Evolutionary conservation across 768 basidiomycete genomes (phyloP), one percentile per base, ranked within the genome.

Genomic region (Mycena vulgaris): DNA sequence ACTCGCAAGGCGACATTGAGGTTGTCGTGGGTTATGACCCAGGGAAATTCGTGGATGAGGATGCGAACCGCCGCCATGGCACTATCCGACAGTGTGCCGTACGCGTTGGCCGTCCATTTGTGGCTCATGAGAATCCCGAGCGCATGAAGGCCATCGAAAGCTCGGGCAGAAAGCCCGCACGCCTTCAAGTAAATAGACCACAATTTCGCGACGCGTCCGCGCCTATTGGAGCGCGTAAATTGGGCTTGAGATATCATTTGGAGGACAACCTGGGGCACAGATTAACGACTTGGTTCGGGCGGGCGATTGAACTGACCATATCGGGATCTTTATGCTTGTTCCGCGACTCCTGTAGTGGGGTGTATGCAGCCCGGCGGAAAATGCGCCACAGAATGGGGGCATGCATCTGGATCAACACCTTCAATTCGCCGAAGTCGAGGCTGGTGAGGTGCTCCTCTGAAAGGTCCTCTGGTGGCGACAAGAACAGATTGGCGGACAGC

Each of bases 1-100:
- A 77, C 76, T 23, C 68, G 69, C 8, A 76, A 49, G n/a, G 75
- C 68, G 3, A 78, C 39, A 31, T 78, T 71, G 33, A 74, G 33
- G 48, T 78, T 78, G 59, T 78, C 70, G 52, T 77, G 76, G 1
- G 67, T 42, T 0, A 76, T 59, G 14, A 53, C 28, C 68, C 69
- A 76, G 5, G 71, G 77, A 25, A 25, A 48, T n/a, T 33, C 28
- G 3, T 69, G 72, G 28, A 77, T 69, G 2, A 31, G 37, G 3
- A 21, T 16, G 0, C 37, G 45, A 8, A 74, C 72, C 0, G 31
- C 40, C 0, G 63, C 39, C 73, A 76, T 75, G 5, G 70, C 70
- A 31, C 53, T 21, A 3, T 67, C 37, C 0, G 76, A 71, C 1
- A 66, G 56, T 5, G 47, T 42, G 16, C 31, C 57, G 14, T 27